phyloP scores from a whole-genome alignment of 306 rosid species.

The Astragalus glycyphyllos region DNA sequence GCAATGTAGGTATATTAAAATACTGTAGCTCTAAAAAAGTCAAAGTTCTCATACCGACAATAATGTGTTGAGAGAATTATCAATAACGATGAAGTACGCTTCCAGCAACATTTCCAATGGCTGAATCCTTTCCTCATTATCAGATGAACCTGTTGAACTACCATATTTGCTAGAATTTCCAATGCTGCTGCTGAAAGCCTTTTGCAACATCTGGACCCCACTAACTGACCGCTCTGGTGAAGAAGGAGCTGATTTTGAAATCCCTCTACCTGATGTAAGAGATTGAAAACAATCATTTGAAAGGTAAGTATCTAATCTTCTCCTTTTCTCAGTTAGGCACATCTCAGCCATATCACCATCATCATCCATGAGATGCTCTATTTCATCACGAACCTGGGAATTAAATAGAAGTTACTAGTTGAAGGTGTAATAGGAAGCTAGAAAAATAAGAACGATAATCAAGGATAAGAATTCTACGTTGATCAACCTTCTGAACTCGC shows the following conservation, averaged over 20 bases:
- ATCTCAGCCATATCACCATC: conserved; percentile 99
- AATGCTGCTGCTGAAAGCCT: conserved; percentile 75
- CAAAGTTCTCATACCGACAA: conserved; percentile 69
- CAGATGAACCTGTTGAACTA: conserved; percentile 67
- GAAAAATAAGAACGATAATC: conserved; percentile 15
- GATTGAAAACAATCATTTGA: conserved; percentile 56
- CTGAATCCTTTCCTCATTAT: conserved; percentile 65
- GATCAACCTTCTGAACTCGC: conserved; percentile 89
- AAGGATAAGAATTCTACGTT: conserved; percentile 28
- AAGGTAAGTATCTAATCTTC: conserved; percentile 57
- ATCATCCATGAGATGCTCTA: conserved; percentile 99
- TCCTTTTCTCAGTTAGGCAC: conserved; percentile 95
- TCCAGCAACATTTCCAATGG: conserved; percentile 96
- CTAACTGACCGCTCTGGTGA: conserved; percentile 71
- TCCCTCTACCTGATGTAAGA: conserved; percentile 38
- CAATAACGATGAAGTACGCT: conserved; percentile 93
- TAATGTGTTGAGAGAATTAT: conserved; percentile 82
- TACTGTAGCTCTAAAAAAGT: conserved; percentile 30
- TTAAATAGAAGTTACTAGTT: conserved; percentile 32
- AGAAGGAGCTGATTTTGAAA: conserved; percentile 77
- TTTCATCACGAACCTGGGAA: conserved; percentile 93
- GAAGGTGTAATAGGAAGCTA: conserved; percentile 22
- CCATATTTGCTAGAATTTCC: conserved; percentile 70
- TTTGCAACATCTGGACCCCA: conserved; percentile 66
- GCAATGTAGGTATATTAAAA: conserved; percentile 27